Evolutionary conservation across 306 rosid genomes (phyloP).

Genomic region (Dryas octopetala): DNA sequence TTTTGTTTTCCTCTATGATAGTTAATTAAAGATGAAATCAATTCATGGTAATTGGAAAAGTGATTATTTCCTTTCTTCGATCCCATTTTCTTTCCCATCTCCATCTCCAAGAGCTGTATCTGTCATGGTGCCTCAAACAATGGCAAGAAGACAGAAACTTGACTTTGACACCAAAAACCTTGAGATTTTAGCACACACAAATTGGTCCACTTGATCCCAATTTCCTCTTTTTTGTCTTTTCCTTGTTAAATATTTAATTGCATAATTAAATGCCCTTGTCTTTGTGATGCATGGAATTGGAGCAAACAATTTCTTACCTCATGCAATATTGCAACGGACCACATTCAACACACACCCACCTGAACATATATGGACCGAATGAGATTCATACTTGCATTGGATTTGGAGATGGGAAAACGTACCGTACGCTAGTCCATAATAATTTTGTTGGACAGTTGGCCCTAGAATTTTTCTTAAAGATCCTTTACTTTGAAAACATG

Average conservation of each 20-base stretch:
- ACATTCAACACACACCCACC: no score
- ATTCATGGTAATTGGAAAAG: slow-evolving; percentile 17
- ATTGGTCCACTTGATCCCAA: slow-evolving; percentile 14
- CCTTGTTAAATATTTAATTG: no score
- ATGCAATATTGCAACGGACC: no score
- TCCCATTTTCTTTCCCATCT: slow-evolving; percentile 31
- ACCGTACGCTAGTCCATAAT: no score
- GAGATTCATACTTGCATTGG: neutral
- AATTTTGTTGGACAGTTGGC: no score
- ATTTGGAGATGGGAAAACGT: no score
- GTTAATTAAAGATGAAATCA: neutral
- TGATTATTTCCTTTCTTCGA: neutral
- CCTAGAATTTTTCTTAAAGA: no score
- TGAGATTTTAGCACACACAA: slow-evolving; percentile 16
- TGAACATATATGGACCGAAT: neutral
- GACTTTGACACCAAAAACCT: slow-evolving; percentile 2
- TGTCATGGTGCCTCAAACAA: slow-evolving; percentile 3
- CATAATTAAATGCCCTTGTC: no score
- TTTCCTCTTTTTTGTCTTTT: neutral
- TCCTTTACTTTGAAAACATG: no score
- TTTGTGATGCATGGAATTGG: no score
- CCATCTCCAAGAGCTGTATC: slow-evolving; percentile 33
- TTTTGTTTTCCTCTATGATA: slow-evolving; percentile 24
- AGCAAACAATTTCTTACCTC: neutral
- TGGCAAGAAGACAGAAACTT: slow-evolving; percentile 19